Percentiles rank a stretch among this genome's conserved stretches.
These are phyloP conservation scores for Populus alba DNA, from an alignment of 345 rosid genomes.

Conservation along the genomic window DNA sequence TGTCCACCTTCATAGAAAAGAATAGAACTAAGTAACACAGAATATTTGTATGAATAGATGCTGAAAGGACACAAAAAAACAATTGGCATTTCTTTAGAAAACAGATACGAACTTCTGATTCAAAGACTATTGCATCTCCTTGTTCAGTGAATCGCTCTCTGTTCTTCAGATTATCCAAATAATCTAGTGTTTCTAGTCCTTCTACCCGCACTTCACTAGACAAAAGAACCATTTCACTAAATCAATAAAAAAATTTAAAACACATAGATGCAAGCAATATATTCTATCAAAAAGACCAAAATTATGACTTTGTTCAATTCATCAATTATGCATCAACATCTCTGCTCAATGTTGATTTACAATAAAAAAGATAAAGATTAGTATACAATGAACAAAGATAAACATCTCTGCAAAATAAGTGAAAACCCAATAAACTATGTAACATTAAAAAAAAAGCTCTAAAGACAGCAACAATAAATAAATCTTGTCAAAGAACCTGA, in stretches of 20 bases:
- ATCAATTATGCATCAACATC: background rate
- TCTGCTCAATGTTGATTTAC: background rate
- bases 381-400: background rate
- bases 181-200: slow-evolving; percentile 63
- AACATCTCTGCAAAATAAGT: background rate
- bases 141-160: slow-evolving; percentile 62
- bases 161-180: slow-evolving; percentile 49
- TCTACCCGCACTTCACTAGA: slow-evolving; percentile 67
- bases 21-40: background rate
- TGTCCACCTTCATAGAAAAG: slow-evolving; percentile 50
- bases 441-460: background rate
- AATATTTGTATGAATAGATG: background rate
- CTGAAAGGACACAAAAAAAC: background rate
- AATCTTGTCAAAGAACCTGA: slow-evolving; percentile 21
- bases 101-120: slow-evolving; percentile 47
- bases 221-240: slow-evolving; percentile 11
- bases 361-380: no score
- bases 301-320: background rate
- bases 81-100: background rate
- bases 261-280: background rate
- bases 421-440: background rate
- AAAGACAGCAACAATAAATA: background rate
- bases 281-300: background rate
- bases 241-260: background rate
- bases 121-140: slow-evolving; percentile 64